Percentiles rank a stretch among this genome's conserved stretches.
These are phyloP conservation scores for Babesia ovis DNA, from an alignment of 169 alveolate species.

Conservation along the genomic window DNA sequence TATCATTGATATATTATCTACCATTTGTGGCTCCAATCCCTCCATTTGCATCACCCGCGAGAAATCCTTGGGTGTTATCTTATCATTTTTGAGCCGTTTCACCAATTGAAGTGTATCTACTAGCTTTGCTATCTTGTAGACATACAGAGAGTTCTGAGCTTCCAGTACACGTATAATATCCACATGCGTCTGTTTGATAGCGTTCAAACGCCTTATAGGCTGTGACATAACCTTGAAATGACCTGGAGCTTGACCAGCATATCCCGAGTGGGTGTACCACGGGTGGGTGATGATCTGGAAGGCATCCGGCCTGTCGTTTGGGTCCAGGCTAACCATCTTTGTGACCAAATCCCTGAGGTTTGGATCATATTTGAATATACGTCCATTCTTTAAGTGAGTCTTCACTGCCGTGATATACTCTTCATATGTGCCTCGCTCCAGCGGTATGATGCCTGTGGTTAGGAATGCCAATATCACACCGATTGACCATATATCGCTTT, in stretches of 20 bases:
- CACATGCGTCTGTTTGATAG: conserved; percentile 10
- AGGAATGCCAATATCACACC: conserved; percentile 59
- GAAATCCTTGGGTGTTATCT: conserved; percentile 2
- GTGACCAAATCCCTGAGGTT: conserved; percentile 41
- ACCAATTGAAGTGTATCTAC: conserved; percentile 32
- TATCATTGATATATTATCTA: conserved; percentile 28
- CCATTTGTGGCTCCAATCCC: conserved; percentile 14
- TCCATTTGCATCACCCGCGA: conserved; percentile 28
- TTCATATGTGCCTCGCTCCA: conserved; percentile 7
- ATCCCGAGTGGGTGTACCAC: conserved; percentile 40
- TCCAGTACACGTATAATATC: conserved; percentile 47
- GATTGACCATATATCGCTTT: conserved; percentile 64
- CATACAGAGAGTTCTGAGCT: conserved; percentile 22
- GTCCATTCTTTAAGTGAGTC: neutral
- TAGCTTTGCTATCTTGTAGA: conserved; percentile 30
- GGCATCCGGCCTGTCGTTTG: conserved; percentile 49
- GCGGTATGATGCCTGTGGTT: conserved; percentile 51
- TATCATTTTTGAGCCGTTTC: conserved; percentile 16
- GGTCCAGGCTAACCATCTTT: conserved; percentile 31
- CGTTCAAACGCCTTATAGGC: conserved; percentile 28
- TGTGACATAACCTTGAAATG: conserved; percentile 11
- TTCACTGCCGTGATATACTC: conserved; percentile 16
- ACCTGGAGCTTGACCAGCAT: neutral
- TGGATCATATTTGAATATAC: conserved; percentile 38
- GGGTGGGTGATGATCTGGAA: conserved; percentile 54